Base-by-base conservation (phyloP, 176 grass and related monocot species). In the Melocanna baccifera region DNA sequence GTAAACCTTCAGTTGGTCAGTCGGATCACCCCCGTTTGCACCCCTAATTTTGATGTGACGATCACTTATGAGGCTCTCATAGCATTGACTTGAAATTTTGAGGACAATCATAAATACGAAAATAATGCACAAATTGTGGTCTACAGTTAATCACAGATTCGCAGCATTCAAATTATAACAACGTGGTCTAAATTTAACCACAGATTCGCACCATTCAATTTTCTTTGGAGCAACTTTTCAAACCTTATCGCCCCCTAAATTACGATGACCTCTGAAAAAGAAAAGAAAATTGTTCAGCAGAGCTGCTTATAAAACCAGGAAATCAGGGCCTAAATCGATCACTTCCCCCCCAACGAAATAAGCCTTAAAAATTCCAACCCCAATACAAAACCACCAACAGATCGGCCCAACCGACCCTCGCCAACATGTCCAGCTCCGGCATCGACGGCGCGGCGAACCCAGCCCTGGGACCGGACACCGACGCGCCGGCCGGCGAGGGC, bases 401-500 rank as follows among this genome's bases (percentile, higher is more conserved):
- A 59, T 68, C 57, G 67, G 41, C 28, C 43, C 13, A 7, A 29
- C 12, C 39, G 58, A 36, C 52, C 52, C 67, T 3, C 71, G 5
- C 14, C 52, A 22, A 52, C 75, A 85, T 79, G 78, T 68, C 88
- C 20, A 28, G 63, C 62, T 14, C 48, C 68, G 40, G 9, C 48
- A 53, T 22, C 69, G 50, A 20, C 32, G 77, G 1, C 69, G 30
- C 29, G 13, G 7, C 4, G 56, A 90, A 88, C 75, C 88, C 86
- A 1, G 94, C 92, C 4, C 67, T 92, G 69, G 73, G 30, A 3
- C 88, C 86, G 71, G 94, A 97, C 67, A 22, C 83, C 0, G 92
- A 92, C 73, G 40, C 84, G 47, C 32, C 94, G n/a, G 90, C 71
- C 43, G 82, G 90, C 45, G 77, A 86, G 58, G 91, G 83, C 12